Conservation (phyloP, 2,329 filamentous ascomycete species). For the Orbilia oligospora region DNA sequence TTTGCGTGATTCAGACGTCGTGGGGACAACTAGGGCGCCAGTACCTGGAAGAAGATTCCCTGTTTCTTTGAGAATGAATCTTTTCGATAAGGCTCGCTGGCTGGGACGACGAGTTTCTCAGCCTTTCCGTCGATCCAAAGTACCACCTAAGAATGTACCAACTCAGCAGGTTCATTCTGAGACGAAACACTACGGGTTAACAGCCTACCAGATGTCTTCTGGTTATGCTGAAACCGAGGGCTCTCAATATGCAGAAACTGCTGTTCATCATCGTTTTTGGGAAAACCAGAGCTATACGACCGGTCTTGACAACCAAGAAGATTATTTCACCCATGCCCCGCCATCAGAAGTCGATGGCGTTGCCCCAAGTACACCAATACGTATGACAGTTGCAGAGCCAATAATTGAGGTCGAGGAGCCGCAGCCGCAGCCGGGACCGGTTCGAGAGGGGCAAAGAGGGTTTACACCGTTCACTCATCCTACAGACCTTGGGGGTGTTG, state of each 20-base stretch:
- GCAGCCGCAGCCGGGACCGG: neutral
- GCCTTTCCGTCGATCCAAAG: conserved; percentile 23
- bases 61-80: conserved; percentile 14
- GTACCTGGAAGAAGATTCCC: conserved; percentile 19
- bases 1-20: conserved; percentile 42
- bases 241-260: conserved; percentile 53
- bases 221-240: conserved; percentile 33
- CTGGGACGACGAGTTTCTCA: conserved; percentile 47
- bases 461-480: conserved; percentile 38
- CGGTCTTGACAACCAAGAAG: conserved; percentile 51
- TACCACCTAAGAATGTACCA: conserved; percentile 14
- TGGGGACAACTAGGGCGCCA: conserved; percentile 27
- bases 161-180: conserved; percentile 53
- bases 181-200: conserved; percentile 44
- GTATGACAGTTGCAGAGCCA: conserved; percentile 17
- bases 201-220: conserved; percentile 9
- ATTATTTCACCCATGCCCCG: conserved; percentile 40
- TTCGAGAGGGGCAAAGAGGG: conserved; percentile 22
- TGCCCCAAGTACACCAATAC: conserved; percentile 13
- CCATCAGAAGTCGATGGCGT: conserved; percentile 13
- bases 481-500: conserved; percentile 40
- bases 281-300: conserved; percentile 54
- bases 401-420: conserved; percentile 7
- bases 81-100: conserved; percentile 47
- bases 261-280: conserved; percentile 47